Percentiles rank a stretch among this genome's conserved stretches.
These are phyloP conservation scores for Fusarium paranaense DNA, from an alignment of 2,329 filamentous ascomycete species.

Conservation along the genomic window DNA sequence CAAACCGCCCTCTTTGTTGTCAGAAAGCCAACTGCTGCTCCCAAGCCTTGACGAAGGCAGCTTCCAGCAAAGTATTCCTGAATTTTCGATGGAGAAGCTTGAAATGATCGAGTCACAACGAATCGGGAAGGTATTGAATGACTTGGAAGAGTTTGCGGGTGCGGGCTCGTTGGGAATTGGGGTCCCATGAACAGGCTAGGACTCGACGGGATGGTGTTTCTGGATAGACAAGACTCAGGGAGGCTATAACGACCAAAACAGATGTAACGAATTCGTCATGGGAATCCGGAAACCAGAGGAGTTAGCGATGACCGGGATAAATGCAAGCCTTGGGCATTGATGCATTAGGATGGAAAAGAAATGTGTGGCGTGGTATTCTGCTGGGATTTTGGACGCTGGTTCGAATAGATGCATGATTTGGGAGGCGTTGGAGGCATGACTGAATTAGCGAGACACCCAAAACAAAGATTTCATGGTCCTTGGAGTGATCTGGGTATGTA, in stretches of 20 bases:
- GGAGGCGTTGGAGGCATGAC: background rate
- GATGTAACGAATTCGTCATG: background rate
- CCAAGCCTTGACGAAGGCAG: conserved; percentile 13
- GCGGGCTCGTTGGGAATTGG: conserved; percentile 25
- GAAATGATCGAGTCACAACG: conserved; percentile 28
- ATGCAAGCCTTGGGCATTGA: background rate
- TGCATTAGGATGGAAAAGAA: background rate
- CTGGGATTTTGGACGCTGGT: background rate
- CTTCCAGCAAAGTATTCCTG: background rate
- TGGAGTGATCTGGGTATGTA: background rate
- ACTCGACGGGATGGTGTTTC: background rate
- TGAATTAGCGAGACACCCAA: background rate
- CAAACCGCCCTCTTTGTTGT: background rate
- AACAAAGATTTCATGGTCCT: background rate
- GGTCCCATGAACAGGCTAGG: background rate
- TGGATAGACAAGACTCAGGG: background rate
- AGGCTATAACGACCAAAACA: background rate
- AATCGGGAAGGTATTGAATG: conserved; percentile 38
- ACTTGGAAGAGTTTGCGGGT: conserved; percentile 42
- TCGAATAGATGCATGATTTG: background rate
- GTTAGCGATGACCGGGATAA: background rate
- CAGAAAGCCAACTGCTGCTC: conserved; percentile 28
- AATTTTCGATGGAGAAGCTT: conserved; percentile 11
- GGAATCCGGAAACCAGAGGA: background rate
- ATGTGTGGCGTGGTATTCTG: background rate